Base-by-base conservation (phyloP, 2,329 filamentous ascomycete species). In the Trichoderma gracile region DNA sequence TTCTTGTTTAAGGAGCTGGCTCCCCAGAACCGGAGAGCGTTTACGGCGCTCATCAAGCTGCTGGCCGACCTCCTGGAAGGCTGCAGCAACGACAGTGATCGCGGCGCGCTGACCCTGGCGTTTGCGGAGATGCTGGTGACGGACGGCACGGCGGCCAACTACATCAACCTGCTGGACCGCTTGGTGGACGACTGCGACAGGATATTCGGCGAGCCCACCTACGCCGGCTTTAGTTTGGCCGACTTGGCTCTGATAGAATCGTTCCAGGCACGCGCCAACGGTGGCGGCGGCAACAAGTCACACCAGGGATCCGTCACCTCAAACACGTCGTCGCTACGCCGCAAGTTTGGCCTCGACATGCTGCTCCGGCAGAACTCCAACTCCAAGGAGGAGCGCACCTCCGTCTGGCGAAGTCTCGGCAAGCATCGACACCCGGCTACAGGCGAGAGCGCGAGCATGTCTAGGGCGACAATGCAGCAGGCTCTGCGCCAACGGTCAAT, bases 141-240 rank as follows among this genome's bases (percentile, higher is more conserved):
- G 5, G 89, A 93, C 65, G 90, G 89, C 7, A 87, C 89, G 66
- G 87, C 93, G 1, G 88, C 91, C 65, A 86, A 93, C 67, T 95
- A 94, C 73, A 93, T 97, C 69, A 95, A 94, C 63, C 80, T 97
- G 15, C 81, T 97, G 52, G 93, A 97, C 77, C 87, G 92, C 21
- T 84, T 97, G 23, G 92, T 97, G 0, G 91, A 96, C 68, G 93
- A 97, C 72, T 92, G 91, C 67, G 92, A 96, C 63, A 86, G 87
- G 33, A 88, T 97, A n/a, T 97, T 97, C 71, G 90, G 93, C 59
- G 87, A 91, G 65, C 71, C 78, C 4, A 75, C 64, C 65, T 79
- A 58, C 76, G 82, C 40, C 63, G 76, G 79, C 60, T 76, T 77
- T 69, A 73, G 69, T 43, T 70, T 76, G 17, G 73, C 73, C 40